These are phyloP conservation scores for Funneliformis geosporum DNA, from an alignment of 192 early-diverging fungal genomes.

Conservation along the genomic window DNA sequence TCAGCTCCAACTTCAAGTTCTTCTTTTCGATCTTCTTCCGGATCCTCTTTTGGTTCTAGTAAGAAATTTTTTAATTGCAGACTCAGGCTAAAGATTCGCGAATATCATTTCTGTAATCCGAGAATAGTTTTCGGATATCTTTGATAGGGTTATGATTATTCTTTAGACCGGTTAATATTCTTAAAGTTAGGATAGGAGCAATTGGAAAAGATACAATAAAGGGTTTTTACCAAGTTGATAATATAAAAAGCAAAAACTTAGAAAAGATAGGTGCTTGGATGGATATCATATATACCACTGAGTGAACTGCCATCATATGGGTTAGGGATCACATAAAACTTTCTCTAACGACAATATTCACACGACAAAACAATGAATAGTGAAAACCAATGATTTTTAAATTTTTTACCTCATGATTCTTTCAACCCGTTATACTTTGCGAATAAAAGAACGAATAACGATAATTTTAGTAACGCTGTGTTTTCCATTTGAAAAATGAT, in stretches of 20 bases:
- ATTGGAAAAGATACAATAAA: constrained; percentile 30
- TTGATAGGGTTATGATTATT: constrained; percentile 17
- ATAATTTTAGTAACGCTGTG: too few relatives aligned
- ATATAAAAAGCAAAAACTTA: constrained; percentile 26
- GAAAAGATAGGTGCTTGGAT: constrained; percentile 31
- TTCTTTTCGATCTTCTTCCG: constrained; percentile 1
- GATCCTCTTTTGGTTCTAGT: neutral
- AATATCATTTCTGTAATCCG: constrained; percentile 5
- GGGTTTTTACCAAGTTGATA: constrained; percentile 16
- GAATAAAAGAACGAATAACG: too few relatives aligned
- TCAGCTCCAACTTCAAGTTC: neutral
- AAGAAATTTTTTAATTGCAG: neutral
- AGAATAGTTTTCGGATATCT: neutral
- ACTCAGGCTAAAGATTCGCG: neutral
- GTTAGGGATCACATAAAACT: constrained; percentile 13
- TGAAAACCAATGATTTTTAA: too few relatives aligned
- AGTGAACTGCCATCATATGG: constrained; percentile 6
- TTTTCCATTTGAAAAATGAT: too few relatives aligned
- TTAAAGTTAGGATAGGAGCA: constrained; percentile 21
- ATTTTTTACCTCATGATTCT: too few relatives aligned
- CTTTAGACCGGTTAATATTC: constrained; percentile 15
- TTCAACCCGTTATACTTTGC: too few relatives aligned
- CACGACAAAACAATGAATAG: too few relatives aligned
- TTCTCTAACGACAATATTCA: too few relatives aligned
- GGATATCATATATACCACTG: neutral